These are phyloP conservation scores for Stephania japonica DNA, from an alignment of 164 flowering plant species.

Conservation along the genomic window DNA sequence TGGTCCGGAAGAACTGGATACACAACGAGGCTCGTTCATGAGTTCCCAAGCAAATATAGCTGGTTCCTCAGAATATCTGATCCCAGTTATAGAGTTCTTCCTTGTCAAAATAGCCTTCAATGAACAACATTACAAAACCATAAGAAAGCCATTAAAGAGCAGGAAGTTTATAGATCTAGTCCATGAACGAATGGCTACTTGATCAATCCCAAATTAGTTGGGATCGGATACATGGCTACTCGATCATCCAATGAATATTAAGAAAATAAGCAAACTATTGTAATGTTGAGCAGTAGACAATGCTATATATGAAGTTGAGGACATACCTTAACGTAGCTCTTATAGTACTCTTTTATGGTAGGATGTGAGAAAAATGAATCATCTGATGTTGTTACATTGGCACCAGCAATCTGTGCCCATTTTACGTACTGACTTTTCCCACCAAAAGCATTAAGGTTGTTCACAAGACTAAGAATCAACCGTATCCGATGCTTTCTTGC, in stretches of 20 bases:
- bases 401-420: conserved; percentile 55
- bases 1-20: conserved; percentile 40
- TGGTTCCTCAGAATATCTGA: conserved; percentile 54
- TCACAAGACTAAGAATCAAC: conserved; percentile 55
- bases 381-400: conserved; percentile 29
- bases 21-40: conserved; percentile 63
- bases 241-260: neutral
- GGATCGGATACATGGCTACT: no score
- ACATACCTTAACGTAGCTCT: conserved; percentile 48
- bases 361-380: conserved; percentile 59
- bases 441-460: conserved; percentile 57
- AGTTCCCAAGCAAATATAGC: conserved; percentile 75
- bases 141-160: neutral
- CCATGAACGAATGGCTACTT: neutral
- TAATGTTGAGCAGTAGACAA: neutral
- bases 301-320: neutral
- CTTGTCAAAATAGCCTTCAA: conserved; percentile 48
- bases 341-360: conserved; percentile 38
- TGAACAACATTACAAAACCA: neutral
- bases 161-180: neutral
- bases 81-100: conserved; percentile 45
- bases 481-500: conserved; percentile 49
- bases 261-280: neutral
- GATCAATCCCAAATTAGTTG: no score
- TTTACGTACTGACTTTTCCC: conserved; percentile 56